phyloP scores from a whole-genome alignment of 768 basidiomycete species.

The Panaeolus cyanescens region DNA sequence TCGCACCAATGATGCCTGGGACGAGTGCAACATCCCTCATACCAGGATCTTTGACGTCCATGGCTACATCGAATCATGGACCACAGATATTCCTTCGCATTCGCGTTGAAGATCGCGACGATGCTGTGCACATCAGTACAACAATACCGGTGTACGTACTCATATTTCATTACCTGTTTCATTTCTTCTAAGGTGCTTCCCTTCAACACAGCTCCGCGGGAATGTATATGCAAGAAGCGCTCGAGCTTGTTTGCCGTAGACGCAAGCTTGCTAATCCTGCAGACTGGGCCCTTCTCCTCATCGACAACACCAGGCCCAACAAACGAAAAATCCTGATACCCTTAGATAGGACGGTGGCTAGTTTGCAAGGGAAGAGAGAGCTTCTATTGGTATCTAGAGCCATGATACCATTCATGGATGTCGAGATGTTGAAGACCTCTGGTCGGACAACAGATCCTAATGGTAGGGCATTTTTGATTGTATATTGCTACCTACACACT shows the following conservation, averaged over 20 bases:
- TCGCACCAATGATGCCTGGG: neutral
- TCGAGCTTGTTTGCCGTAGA: slow-evolving; percentile 80
- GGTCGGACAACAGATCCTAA: slow-evolving; percentile 89
- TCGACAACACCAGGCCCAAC: slow-evolving; percentile 45
- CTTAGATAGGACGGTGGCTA: slow-evolving; percentile 94
- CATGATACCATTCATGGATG: slow-evolving; percentile 72
- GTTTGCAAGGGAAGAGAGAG: slow-evolving; percentile 85
- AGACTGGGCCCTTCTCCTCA: slow-evolving; percentile 81
- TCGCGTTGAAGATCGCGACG: slow-evolving; percentile 76
- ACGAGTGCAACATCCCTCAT: slow-evolving; percentile 48
- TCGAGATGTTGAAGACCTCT: slow-evolving; percentile 64
- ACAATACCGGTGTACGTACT: slow-evolving; percentile 87
- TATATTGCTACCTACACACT: neutral
- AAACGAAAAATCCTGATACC: slow-evolving; percentile 65
- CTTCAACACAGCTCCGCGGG: slow-evolving; percentile 78
- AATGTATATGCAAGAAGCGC: slow-evolving; percentile 96
- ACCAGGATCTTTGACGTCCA: slow-evolving; percentile 67
- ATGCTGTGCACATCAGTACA: slow-evolving; percentile 83
- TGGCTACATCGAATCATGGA: slow-evolving; percentile 60
- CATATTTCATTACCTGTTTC: neutral
- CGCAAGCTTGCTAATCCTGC: slow-evolving; percentile 68
- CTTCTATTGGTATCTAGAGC: slow-evolving; percentile 79
- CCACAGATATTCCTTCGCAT: slow-evolving; percentile 85
- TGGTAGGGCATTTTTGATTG: slow-evolving; percentile 47
- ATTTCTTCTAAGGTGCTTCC: neutral